Evolutionary conservation across 148 eudicot species (phyloP).

Genomic region (Rhododendron williamsianum): DNA sequence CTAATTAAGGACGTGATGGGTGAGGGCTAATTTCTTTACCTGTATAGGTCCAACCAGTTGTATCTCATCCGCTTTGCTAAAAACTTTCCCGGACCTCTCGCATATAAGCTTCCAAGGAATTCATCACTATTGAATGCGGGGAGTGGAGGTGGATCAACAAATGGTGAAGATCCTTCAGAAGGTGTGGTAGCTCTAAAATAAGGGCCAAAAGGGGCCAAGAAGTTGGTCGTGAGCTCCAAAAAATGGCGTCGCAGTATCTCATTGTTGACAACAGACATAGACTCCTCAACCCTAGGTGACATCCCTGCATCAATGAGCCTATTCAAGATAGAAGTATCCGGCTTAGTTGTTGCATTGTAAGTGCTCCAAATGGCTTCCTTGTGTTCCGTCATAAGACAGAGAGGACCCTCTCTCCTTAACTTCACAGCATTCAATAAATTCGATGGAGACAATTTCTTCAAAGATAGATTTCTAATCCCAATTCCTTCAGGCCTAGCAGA

Average conservation of each 20-base stretch:
- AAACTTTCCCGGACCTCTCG: conserved; percentile 97
- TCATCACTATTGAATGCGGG: conserved; percentile 65
- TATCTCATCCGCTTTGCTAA: conserved; percentile 84
- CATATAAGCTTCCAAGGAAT: conserved; percentile 63
- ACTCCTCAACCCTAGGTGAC: conserved; percentile 88
- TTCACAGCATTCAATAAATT: conserved; percentile 80
- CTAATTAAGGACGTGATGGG: neutral
- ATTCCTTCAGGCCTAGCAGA: conserved; percentile 49
- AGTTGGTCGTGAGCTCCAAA: conserved; percentile 92
- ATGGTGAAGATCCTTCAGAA: conserved; percentile 84
- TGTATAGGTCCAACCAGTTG: conserved; percentile 91
- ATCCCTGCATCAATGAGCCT: conserved; percentile 94
- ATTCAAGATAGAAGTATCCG: conserved; percentile 90
- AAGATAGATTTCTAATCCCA: conserved; percentile 49
- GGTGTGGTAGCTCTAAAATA: conserved; percentile 85
- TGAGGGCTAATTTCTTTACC: conserved; percentile 29
- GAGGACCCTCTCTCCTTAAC: conserved; percentile 90
- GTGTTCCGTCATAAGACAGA: conserved; percentile 93
- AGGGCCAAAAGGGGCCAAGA: conserved; percentile 91
- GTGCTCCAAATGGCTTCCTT: conserved; percentile 92
- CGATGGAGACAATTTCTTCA: conserved; percentile 78
- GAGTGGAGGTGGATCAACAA: conserved; percentile 82
- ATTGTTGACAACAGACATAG: conserved; percentile 97
- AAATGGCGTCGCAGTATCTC: conserved; percentile 95
- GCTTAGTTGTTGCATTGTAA: conserved; percentile 71